A percentile compares a stretch with the other conserved stretches of the same genome.
phyloP scores from a whole-genome alignment of 768 basidiomycete genomes.

The Auricularia cornea region DNA sequence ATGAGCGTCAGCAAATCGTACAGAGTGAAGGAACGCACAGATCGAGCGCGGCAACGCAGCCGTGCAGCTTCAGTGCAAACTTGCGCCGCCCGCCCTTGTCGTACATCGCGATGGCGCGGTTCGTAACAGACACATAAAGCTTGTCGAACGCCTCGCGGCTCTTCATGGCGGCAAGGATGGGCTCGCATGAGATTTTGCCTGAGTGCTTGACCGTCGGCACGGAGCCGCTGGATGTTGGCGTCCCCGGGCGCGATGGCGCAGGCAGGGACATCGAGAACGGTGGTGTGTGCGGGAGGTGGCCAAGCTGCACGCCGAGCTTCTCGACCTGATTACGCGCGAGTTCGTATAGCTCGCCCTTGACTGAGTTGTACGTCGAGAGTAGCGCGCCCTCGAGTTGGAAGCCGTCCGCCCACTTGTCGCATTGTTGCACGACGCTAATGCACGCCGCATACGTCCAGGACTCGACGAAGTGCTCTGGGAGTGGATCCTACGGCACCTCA shows the following conservation, averaged over 20 bases:
- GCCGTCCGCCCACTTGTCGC: slow-evolving; percentile 58
- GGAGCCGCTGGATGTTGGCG: neutral
- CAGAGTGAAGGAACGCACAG: slow-evolving; percentile 46
- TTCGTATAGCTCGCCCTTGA: slow-evolving; percentile 82
- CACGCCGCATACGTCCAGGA: slow-evolving; percentile 92
- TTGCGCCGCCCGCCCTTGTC: slow-evolving; percentile 76
- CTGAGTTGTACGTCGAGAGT: slow-evolving; percentile 53
- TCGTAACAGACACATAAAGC: slow-evolving; percentile 64
- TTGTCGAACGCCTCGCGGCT: slow-evolving; percentile 62
- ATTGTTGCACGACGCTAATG: slow-evolving; percentile 72
- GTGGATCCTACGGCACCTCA: slow-evolving; percentile 30
- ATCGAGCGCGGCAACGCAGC: slow-evolving; percentile 80
- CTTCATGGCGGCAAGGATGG: slow-evolving; percentile 49
- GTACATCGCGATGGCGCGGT: slow-evolving; percentile 79
- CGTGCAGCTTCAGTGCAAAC: slow-evolving; percentile 79
- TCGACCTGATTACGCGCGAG: slow-evolving; percentile 90
- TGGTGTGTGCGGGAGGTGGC: slow-evolving; percentile 59
- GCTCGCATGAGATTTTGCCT: slow-evolving; percentile 45
- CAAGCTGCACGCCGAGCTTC: slow-evolving; percentile 64
- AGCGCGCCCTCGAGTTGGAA: slow-evolving; percentile 40
- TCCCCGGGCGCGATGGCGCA: slow-evolving; percentile 9
- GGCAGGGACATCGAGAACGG: slow-evolving; percentile 57
- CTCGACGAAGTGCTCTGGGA: slow-evolving; percentile 72
- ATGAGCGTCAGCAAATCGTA: neutral
- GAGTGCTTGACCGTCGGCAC: neutral